Conservation (phyloP, 805 yeast species). For the Suhomyces vadensis region DNA sequence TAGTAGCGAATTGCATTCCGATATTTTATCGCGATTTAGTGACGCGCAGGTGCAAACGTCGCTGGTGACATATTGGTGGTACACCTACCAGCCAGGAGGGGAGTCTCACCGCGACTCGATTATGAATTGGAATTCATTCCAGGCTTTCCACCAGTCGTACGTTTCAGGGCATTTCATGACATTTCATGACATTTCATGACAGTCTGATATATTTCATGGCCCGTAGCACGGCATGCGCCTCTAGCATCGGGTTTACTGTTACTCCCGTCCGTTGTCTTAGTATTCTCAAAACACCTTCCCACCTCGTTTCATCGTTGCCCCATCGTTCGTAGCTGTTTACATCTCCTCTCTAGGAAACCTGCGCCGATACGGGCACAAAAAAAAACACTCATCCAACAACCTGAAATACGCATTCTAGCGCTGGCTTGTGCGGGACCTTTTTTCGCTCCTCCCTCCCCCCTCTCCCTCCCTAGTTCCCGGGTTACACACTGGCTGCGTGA, state of each 20-base stretch:
- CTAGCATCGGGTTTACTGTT: no score
- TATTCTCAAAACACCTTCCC: neutral
- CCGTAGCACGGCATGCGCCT: neutral
- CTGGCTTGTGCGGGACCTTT: conserved; percentile 6
- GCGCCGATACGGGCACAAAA: conserved; percentile 2
- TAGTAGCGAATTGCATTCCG: neutral
- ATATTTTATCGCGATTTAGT: conserved; percentile 1
- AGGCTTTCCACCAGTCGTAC: no score
- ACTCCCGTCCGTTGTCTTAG: no score
- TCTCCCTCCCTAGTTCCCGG: neutral
- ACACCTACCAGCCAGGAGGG: no score
- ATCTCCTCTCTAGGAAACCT: neutral
- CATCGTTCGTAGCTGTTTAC: neutral
- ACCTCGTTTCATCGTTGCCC: neutral
- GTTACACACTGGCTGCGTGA: neutral
- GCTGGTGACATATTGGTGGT: no score
- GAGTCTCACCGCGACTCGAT: no score
- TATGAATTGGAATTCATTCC: no score
- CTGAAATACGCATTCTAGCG: conserved; percentile 2
- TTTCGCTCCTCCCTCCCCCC: neutral
- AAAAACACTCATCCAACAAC: neutral
- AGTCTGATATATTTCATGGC: no score
- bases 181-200: neutral
- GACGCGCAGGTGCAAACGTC: neutral
- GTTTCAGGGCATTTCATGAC: no score